These are phyloP conservation scores for Gryganskiella cystojenkinii DNA, from an alignment of 192 early-diverging fungal species.

Conservation along the genomic window DNA sequence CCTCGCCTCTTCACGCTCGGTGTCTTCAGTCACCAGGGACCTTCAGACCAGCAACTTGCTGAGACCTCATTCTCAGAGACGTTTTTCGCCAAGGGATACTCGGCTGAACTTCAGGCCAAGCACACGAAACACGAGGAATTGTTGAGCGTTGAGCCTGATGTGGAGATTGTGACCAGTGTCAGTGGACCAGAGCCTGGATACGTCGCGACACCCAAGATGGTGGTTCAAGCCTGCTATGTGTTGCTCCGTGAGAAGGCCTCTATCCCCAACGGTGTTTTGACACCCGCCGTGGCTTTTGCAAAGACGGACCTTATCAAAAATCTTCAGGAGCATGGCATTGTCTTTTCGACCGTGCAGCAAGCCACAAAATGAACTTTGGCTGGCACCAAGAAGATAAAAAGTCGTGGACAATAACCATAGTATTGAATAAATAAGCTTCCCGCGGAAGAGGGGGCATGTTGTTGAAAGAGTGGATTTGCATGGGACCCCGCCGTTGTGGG, in stretches of 20 bases:
- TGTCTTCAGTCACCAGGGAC: conserved; percentile 64
- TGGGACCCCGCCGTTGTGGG: too few species aligned
- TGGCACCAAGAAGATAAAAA: too few species aligned
- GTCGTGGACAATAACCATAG: too few species aligned
- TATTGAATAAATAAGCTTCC: too few species aligned
- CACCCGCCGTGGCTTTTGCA: conserved; percentile 64
- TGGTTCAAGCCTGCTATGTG: conserved; percentile 63
- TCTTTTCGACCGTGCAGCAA: conserved; percentile 50
- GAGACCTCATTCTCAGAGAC: conserved; percentile 64
- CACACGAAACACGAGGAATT: conserved; percentile 20
- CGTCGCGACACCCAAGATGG: conserved; percentile 68
- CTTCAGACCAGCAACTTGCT: conserved; percentile 62
- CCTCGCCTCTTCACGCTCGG: conserved; percentile 71
- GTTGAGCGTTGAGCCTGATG: conserved; percentile 47
- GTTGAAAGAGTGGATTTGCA: too few species aligned
- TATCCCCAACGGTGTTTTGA: conserved; percentile 62
- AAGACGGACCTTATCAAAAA: conserved; percentile 59
- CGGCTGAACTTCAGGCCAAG: conserved; percentile 33
- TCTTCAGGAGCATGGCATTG: conserved; percentile 59
- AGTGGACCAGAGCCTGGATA: conserved; percentile 77
- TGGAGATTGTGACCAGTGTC: conserved; percentile 62
- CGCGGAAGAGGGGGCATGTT: too few species aligned
- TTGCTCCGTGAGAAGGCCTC: conserved; percentile 57
- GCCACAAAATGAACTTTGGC: not conserved
- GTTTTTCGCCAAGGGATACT: conserved; percentile 67